Evolutionary conservation across 176 grass and related monocot species (phyloP), one percentile per base, ranked within the genome.

Genomic region (Phoenix dactylifera): DNA sequence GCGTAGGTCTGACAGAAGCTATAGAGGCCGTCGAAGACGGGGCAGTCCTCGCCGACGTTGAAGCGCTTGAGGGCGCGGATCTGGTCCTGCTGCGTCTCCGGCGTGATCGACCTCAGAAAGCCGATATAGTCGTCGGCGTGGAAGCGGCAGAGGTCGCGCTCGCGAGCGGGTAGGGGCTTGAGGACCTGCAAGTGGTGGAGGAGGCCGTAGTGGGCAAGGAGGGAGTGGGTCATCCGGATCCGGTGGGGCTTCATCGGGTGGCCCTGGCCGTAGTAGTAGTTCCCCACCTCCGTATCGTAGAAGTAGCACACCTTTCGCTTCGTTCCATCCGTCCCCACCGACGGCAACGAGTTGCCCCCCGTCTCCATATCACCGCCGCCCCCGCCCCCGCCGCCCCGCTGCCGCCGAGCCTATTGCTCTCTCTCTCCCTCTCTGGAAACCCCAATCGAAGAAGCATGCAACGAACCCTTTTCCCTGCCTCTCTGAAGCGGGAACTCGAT

Each of bases 301-400:
- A 86, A 95, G 86, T 95, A 95, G 76, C 90, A 95, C 17, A 95
- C 90, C 16, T 83, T 84, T 28, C 90, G 90, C 86, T 95, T 95
- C 62, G 57, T 52, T n/a, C 58, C 86, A 63, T 89, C 90, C 18
- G 76, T 12, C 0, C 90, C 82, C 4, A 78, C 54, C 39, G 86
- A 74, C 22, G 82, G 70, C 54, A 95, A 79, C 49, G 90, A 95
- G 73, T 86, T 86, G 52, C 90, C 86, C 35, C 85, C 85, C 17
- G 55, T 57, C 6, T 80, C 77, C 77, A 80, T 80, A 60, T 65
- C 28, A 6, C 35, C 35, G 35, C 35, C 35, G 35, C 9, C 35
- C 1, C 7, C 32, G 7, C 7, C 7, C 9, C 9, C 7, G 1
- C 20, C 3, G 26, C 26, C 26, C 26, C 35, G 7, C 7, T 6